Base-by-base conservation (phyloP, 371 early-diverging fungal genomes). In the Chytridium lagenaria region DNA sequence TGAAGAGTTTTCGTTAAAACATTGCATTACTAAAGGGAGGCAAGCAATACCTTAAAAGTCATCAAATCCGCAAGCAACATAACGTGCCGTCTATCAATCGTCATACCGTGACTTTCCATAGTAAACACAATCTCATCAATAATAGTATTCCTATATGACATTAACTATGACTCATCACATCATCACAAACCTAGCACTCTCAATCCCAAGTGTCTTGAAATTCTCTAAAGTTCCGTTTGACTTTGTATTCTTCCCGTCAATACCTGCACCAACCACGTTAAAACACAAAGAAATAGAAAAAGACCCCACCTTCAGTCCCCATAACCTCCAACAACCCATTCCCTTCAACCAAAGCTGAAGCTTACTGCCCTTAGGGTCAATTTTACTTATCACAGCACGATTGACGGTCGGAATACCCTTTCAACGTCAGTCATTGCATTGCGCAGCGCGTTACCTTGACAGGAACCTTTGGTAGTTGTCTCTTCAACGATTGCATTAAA, bases 51-150 rank as follows among this genome's bases (percentile, higher is more conserved):
- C 80, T 95, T 97, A 86, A 90, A 96, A 1, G 97, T 94, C 99
- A 99, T 99, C 66, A 99, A 91, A 84, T 99, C 99, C 68, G 96
- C 98, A 44, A 99, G 83, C 71, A 99, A 86, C 93, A 95, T 96
- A 59, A 99, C 91, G 83, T 99, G 99, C 30, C 99, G 94, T 59
- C 88, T 90, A 87, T 99, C 98, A 67, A 99, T 95, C 26, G 95
- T 95, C 91, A 99, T 97, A 67, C 96, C 94, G 88, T 98, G 95
- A 73, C 83, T 87, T n/a, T 83, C 79, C 91, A 98, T 96, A 28
- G 94, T 95, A 69, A 88, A 86, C 72, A 90, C 83, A 78, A 99
- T 94, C 79, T 95, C 94, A 38, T 87, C 79, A 71, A 92, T 87
- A 59, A 94, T 94, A n/a, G 88, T 88, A 12, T 78, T 61, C 38